phyloP scores from a whole-genome alignment of 768 basidiomycete genomes.

The Lanmaoa rubissima region DNA sequence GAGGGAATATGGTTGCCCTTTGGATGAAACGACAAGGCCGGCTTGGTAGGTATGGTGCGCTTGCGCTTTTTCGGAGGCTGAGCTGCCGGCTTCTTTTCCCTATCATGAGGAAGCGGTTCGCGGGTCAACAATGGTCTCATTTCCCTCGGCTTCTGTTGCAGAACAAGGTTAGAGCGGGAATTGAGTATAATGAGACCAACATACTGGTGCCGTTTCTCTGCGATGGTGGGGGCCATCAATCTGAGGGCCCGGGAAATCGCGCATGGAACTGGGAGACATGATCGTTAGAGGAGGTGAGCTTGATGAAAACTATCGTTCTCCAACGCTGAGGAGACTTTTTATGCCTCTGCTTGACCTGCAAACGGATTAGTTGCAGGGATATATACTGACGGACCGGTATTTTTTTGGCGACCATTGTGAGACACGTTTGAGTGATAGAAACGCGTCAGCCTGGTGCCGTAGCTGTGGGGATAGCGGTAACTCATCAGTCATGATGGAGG shows the following conservation, averaged over 20 bases:
- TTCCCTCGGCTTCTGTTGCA: constrained; percentile 22
- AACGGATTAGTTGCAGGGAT: constrained; percentile 17
- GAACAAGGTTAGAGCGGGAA: constrained; percentile 11
- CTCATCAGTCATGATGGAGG: constrained; percentile 27
- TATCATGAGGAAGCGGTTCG: constrained; percentile 24
- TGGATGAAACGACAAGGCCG: constrained; percentile 23
- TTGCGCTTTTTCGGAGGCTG: constrained; percentile 26
- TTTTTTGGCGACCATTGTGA: constrained; percentile 17
- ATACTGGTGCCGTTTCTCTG: constrained; percentile 19
- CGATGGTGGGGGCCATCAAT: constrained; percentile 14
- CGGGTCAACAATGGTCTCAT: constrained; percentile 19
- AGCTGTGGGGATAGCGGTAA: constrained; percentile 28
- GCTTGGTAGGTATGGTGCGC: constrained; percentile 16
- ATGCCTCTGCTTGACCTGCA: constrained; percentile 10
- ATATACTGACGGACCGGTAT: constrained; percentile 28
- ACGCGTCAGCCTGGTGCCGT: constrained; percentile 35
- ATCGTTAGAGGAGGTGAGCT: constrained; percentile 5
- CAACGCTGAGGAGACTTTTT: constrained; percentile 13
- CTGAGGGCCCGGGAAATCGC: constrained; percentile 13
- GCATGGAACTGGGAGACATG: constrained; percentile 10
- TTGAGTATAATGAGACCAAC: constrained; percentile 15
- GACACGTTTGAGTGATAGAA: constrained; percentile 31
- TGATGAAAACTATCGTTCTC: constrained; percentile 2
- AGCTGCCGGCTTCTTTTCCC: constrained; percentile 21
- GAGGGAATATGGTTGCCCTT: constrained; percentile 17